phyloP scores from a whole-genome alignment of 768 basidiomycete genomes.

The Mycena rosella region DNA sequence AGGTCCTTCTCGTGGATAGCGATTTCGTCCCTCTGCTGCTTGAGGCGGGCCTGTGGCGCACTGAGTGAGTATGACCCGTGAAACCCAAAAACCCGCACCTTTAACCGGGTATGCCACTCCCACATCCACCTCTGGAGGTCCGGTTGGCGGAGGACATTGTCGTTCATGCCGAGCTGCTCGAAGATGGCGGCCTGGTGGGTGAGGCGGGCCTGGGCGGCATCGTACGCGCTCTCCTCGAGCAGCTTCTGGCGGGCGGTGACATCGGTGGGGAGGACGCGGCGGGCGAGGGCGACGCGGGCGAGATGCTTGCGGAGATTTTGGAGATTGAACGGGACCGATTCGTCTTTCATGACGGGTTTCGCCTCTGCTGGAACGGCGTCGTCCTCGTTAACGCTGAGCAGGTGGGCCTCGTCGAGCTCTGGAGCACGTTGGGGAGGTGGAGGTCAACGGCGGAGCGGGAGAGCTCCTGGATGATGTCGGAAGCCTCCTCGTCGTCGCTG shows the following conservation, averaged over 20 bases:
- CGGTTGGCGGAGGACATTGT: constrained; percentile 56
- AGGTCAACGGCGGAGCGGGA: constrained; percentile 72
- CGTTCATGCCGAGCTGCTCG: constrained; percentile 67
- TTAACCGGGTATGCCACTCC: constrained; percentile 82
- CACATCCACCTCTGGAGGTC: constrained; percentile 87
- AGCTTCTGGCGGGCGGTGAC: constrained; percentile 81
- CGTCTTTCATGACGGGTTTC: constrained; percentile 61
- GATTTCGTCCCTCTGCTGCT: constrained; percentile 64
- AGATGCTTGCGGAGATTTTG: constrained; percentile 79
- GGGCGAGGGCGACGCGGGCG: constrained; percentile 70
- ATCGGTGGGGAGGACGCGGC: constrained; percentile 74
- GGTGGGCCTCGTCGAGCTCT: constrained; percentile 69
- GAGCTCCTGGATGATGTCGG: constrained; percentile 65
- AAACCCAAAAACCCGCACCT: constrained; percentile 33
- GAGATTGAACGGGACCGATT: constrained; percentile 78
- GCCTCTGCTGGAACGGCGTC: constrained; percentile 73
- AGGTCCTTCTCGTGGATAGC: constrained; percentile 47
- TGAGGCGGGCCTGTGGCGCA: constrained; percentile 50
- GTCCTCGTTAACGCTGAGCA: constrained; percentile 53
- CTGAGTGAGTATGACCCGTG: too few species aligned
- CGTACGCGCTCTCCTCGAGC: constrained; percentile 88
- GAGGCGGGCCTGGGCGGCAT: constrained; percentile 81
- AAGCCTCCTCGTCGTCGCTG: constrained; percentile 66
- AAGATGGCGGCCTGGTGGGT: constrained; percentile 72
- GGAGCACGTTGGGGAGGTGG: constrained; percentile 63